phyloP scores from a whole-genome alignment of 2,329 filamentous ascomycete species.

The Botryotinia convoluta region DNA sequence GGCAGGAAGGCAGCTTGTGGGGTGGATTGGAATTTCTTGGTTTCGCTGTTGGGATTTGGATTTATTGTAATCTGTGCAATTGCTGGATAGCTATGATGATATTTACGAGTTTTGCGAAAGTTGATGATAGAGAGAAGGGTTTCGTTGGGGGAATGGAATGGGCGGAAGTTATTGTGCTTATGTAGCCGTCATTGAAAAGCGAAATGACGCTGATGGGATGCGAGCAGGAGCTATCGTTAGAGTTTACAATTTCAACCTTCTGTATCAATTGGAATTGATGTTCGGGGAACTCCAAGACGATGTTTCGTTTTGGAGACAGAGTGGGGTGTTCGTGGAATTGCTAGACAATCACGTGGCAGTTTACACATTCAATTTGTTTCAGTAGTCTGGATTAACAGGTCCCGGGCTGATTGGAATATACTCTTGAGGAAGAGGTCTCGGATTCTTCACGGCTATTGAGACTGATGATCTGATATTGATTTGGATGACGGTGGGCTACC shows the following conservation, averaged over 20 bases:
- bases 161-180: neutral
- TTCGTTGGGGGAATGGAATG: neutral
- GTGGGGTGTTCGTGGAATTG: neutral
- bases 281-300: neutral
- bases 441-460: neutral
- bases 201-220: neutral
- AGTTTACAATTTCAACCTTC: neutral
- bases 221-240: neutral
- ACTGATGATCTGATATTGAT: neutral
- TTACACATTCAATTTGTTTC: neutral
- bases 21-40: neutral
- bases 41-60: neutral
- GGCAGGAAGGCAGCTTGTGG: neutral
- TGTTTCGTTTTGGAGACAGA: neutral
- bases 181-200: neutral
- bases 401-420: neutral
- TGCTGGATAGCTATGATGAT: neutral
- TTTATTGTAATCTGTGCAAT: neutral
- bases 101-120: neutral
- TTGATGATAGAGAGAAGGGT: neutral
- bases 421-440: neutral
- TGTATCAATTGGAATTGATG: neutral
- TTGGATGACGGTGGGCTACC: neutral
- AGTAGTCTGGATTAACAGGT: neutral
- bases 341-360: neutral